A percentile compares a stretch with the other conserved stretches of the same genome.
Conservation (phyloP, 108 stramenopile species). For the Cyclotella sp. region DNA sequence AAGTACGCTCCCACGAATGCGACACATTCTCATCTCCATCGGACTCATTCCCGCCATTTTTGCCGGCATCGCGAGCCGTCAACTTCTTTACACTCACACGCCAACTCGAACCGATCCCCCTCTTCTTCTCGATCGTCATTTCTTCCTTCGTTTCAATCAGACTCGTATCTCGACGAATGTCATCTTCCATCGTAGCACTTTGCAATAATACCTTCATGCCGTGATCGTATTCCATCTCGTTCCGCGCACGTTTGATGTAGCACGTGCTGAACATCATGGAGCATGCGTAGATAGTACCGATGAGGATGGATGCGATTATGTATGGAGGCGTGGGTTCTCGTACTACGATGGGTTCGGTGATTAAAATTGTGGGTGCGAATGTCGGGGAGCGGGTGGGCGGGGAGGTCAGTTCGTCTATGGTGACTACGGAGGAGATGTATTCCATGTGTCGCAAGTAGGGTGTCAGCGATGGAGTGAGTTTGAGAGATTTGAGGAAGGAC, state of each 20-base stretch:
- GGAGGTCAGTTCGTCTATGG: background rate
- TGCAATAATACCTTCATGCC: background rate
- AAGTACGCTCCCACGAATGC: slow-evolving; percentile 6
- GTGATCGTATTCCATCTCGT: slow-evolving; percentile 1
- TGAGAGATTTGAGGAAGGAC: slow-evolving; percentile 7
- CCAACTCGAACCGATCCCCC: background rate
- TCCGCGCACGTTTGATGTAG: background rate
- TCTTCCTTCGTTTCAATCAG: background rate
- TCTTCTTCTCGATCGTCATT: background rate
- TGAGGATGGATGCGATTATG: background rate
- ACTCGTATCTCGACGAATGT: background rate
- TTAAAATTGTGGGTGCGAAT: background rate
- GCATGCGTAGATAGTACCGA: background rate
- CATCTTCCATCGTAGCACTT: slow-evolving; percentile 2
- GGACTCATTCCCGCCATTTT: background rate
- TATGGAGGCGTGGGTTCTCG: slow-evolving; percentile 5
- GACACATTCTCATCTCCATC: background rate
- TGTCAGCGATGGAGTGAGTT: slow-evolving; percentile 1
- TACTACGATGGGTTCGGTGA: background rate
- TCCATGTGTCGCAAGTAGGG: background rate
- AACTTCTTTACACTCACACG: background rate
- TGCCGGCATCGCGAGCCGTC: background rate
- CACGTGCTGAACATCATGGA: slow-evolving; percentile 14
- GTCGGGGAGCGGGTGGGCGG: background rate
- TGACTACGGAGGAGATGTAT: slow-evolving; percentile 1